Conservation (phyloP, 1,284 basidiomycete genomes). For the Schizopora paradoxa region DNA sequence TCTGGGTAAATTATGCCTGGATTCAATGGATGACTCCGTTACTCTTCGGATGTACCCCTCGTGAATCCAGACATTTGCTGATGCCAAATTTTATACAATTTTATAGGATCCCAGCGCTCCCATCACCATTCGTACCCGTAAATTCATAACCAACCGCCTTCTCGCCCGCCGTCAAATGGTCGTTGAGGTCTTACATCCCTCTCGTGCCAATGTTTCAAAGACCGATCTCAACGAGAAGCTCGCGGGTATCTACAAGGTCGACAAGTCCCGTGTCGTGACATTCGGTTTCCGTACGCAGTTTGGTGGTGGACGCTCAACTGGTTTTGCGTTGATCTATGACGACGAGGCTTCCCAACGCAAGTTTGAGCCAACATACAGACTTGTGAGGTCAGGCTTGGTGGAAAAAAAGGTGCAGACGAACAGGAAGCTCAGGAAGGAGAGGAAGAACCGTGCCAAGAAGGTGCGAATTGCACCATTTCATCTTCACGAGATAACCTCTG, state of each 20-base stretch:
- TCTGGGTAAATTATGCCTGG: too few relatives aligned
- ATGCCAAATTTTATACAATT: too few relatives aligned
- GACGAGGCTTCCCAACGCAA: constrained; percentile 91
- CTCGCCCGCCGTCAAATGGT: constrained; percentile 91
- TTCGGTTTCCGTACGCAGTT: constrained; percentile 90
- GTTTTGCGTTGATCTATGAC: constrained; percentile 98
- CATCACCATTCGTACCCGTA: constrained; percentile 96
- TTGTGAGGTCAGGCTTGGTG: constrained; percentile 86
- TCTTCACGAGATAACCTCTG: constrained; percentile 11
- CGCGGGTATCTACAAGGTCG: constrained; percentile 70
- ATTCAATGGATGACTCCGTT: too few relatives aligned
- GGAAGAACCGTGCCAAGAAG: constrained; percentile 99
- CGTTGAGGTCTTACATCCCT: constrained; percentile 94
- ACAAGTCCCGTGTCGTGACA: constrained; percentile 73
- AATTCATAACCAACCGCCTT: constrained; percentile 99
- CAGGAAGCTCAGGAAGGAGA: constrained; percentile 98
- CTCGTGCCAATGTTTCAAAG: constrained; percentile 92
- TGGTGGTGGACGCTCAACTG: constrained; percentile 97
- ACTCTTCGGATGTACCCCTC: too few relatives aligned
- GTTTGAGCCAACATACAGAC: constrained; percentile 96
- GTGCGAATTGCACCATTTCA: constrained; percentile 36
- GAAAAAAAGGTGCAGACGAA: constrained; percentile 88
- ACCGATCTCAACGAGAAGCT: constrained; percentile 93
- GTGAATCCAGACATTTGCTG: too few relatives aligned
- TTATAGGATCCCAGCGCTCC: constrained; percentile 73